These are phyloP conservation scores for Clitopilus hobsonii DNA, from an alignment of 768 basidiomycete species.

Conservation along the genomic window DNA sequence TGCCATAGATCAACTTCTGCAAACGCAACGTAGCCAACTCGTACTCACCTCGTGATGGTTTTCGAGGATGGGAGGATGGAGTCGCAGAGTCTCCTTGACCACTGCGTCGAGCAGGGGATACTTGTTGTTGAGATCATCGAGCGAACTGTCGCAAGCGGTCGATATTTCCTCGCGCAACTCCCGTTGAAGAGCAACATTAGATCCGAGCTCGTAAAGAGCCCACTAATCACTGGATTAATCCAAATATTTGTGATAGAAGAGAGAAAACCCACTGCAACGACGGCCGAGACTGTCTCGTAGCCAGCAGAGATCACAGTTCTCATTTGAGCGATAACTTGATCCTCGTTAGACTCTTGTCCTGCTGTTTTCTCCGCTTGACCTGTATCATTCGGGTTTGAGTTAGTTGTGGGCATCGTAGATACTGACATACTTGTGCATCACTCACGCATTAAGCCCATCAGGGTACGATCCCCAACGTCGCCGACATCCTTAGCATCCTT, in stretches of 20 bases:
- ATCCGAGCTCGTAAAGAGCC: conserved; percentile 60
- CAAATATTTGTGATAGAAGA: conserved; percentile 9
- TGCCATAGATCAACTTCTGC: conserved; percentile 6
- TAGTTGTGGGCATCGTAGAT: too few relatives aligned
- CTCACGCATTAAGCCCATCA: conserved; percentile 55
- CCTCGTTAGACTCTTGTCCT: conserved; percentile 37
- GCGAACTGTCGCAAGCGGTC: conserved; percentile 39
- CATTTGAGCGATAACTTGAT: conserved; percentile 54
- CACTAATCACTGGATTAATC: conserved; percentile 35
- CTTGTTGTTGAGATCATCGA: conserved; percentile 44
- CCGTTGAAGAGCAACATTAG: conserved; percentile 45
- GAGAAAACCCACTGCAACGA: conserved; percentile 29
- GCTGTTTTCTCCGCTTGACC: conserved; percentile 11
- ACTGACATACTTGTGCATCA: background rate
- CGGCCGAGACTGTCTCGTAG: conserved; percentile 47
- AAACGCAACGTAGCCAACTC: background rate
- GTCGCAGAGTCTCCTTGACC: conserved; percentile 54
- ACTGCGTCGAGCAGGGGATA: conserved; percentile 58
- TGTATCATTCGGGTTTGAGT: too few relatives aligned
- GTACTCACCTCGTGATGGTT: conserved; percentile 55
- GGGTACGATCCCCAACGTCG: conserved; percentile 38
- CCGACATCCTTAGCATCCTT: conserved; percentile 43
- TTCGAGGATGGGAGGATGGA: conserved; percentile 59
- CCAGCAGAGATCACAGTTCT: conserved; percentile 60
- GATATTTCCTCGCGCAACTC: conserved; percentile 52